Percentiles rank a stretch among this genome's conserved stretches.
Evolutionary conservation across 352 stramenopile species (phyloP).

Genomic region (Phytophthora melonis): DNA sequence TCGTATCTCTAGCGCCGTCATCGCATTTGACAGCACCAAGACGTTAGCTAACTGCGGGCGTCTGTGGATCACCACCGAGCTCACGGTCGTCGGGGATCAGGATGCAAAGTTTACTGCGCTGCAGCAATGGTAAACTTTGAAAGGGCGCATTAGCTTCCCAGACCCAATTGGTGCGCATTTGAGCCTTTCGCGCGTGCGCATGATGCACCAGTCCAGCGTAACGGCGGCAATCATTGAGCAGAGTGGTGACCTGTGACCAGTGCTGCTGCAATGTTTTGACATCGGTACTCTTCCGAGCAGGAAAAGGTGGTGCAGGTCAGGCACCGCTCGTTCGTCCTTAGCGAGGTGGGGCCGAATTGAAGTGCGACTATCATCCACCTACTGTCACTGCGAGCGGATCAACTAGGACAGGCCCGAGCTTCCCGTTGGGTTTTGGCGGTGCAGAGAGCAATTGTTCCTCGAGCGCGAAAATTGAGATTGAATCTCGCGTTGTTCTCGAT

Average conservation of each 20-base stretch:
- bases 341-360: not conserved
- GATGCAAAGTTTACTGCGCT: not conserved
- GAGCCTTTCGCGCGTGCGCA: constrained; percentile 27
- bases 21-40: constrained; percentile 12
- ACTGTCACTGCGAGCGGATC: constrained; percentile 5
- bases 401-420: not conserved
- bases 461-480: constrained; percentile 4
- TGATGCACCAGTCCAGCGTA: constrained; percentile 18
- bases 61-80: constrained; percentile 20
- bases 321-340: not conserved
- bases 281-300: not conserved
- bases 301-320: not conserved
- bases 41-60: constrained; percentile 22
- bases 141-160: constrained; percentile 31
- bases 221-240: constrained; percentile 29
- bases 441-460: constrained; percentile 20
- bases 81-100: not conserved
- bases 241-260: constrained; percentile 6
- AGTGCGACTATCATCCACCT: constrained; percentile 12
- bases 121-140: not conserved
- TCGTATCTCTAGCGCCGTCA: constrained; percentile 23
- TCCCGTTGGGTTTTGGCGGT: not conserved
- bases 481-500: too few species aligned
- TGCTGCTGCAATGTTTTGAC: constrained; percentile 2
- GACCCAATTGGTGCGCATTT: constrained; percentile 1